These are phyloP conservation scores for Nymphaea thermarum DNA, from an alignment of 164 flowering plant species.

Conservation along the genomic window DNA sequence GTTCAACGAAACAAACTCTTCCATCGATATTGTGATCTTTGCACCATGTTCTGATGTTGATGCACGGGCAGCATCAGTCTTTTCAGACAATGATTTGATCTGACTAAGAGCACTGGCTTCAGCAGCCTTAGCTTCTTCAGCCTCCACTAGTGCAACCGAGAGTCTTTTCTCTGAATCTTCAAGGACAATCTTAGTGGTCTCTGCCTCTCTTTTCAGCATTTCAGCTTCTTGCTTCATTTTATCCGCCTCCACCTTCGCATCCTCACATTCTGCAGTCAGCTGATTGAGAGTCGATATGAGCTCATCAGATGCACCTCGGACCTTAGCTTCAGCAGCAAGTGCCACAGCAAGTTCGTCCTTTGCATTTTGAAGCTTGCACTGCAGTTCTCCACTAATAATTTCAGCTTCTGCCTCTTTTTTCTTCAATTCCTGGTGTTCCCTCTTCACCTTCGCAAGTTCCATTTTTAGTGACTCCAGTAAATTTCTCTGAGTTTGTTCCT, in stretches of 20 bases:
- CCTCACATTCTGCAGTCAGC: constrained; percentile 46
- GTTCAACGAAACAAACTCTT: constrained; percentile 64
- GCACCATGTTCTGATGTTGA: constrained; percentile 54
- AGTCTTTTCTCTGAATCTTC: constrained; percentile 57
- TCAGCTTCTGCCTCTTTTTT: constrained; percentile 54
- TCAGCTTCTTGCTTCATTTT: constrained; percentile 48
- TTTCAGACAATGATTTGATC: constrained; percentile 52
- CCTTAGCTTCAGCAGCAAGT: constrained; percentile 41
- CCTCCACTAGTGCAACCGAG: constrained; percentile 45
- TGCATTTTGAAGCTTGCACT: constrained; percentile 55
- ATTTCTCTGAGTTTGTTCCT: constrained; percentile 44
- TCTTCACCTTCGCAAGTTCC: constrained; percentile 63
- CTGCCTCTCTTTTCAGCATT: constrained; percentile 55
- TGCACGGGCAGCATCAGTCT: constrained; percentile 51
- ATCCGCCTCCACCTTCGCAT: constrained; percentile 51
- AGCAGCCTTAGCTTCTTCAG: constrained; percentile 72
- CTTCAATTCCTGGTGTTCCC: constrained; percentile 58
- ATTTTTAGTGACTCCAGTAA: constrained; percentile 57
- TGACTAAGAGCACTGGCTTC: constrained; percentile 55
- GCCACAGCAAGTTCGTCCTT: constrained; percentile 69
- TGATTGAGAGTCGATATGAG: constrained; percentile 49
- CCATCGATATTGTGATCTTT: constrained; percentile 57
- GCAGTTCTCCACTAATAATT: constrained; percentile 56
- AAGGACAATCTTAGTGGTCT: constrained; percentile 28
- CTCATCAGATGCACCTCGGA: constrained; percentile 51